These are phyloP conservation scores for Cryphonectria japonica DNA, from an alignment of 2,329 filamentous ascomycete species.

Conservation along the genomic window DNA sequence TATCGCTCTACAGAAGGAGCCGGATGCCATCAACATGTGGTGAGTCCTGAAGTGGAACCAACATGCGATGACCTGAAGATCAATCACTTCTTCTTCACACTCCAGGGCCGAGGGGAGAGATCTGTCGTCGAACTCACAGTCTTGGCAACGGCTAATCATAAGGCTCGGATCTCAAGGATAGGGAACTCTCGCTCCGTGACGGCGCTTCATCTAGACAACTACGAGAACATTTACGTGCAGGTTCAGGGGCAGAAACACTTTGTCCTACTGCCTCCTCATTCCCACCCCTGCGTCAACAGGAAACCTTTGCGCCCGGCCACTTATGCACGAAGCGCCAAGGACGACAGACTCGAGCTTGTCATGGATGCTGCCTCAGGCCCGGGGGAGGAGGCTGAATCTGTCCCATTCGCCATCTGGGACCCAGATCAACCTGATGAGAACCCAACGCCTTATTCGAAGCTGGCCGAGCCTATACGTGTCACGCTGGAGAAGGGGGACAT, in stretches of 20 bases:
- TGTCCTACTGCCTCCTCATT: conserved; percentile 71
- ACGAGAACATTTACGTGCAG: conserved; percentile 85
- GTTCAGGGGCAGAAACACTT: conserved; percentile 76
- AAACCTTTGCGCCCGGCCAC: conserved; percentile 57
- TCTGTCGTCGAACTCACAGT: neutral
- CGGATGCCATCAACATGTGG: conserved; percentile 81
- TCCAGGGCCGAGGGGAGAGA: neutral
- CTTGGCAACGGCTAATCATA: neutral
- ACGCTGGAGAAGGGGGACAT: conserved; percentile 76
- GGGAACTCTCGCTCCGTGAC: conserved; percentile 73
- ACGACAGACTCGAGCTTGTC: conserved; percentile 34
- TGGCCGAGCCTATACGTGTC: conserved; percentile 66
- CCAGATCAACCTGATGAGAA: conserved; percentile 60
- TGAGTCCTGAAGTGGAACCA: conserved; percentile 9
- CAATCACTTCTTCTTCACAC: too few species aligned
- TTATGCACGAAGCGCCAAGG: conserved; percentile 53
- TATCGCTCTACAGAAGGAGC: conserved; percentile 66
- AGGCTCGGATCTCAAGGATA: conserved; percentile 50
- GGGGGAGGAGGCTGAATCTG: conserved; percentile 35
- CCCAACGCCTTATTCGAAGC: conserved; percentile 60
- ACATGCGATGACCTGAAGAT: neutral
- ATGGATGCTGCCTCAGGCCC: conserved; percentile 40
- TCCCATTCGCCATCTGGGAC: conserved; percentile 77
- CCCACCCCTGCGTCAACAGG: conserved; percentile 72
- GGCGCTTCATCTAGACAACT: conserved; percentile 79